Evolutionary conservation across 2,329 filamentous ascomycete species (phyloP).

Genomic region (Alternaria gansuensis): DNA sequence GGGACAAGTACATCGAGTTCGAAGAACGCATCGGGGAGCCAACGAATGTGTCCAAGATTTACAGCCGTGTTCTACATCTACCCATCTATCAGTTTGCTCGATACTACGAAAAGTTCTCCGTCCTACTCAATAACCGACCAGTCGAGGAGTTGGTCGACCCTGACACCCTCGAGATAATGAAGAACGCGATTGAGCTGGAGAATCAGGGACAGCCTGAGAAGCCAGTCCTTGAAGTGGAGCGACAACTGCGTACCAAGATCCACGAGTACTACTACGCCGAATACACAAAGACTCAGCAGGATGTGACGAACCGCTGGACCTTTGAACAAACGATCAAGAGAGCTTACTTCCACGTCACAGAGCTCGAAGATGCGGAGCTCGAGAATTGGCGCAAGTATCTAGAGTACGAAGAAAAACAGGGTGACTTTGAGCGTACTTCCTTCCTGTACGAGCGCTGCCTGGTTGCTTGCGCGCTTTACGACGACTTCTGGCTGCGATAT

Average conservation of each 20-base stretch:
- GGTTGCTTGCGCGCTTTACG: constrained; percentile 91
- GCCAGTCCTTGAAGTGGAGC: constrained; percentile 80
- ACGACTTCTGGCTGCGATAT: constrained; percentile 98
- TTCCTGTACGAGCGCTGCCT: constrained; percentile 95
- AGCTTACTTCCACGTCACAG: constrained; percentile 95
- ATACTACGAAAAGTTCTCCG: constrained; percentile 91
- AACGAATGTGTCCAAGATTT: constrained; percentile 79
- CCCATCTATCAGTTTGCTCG: constrained; percentile 95
- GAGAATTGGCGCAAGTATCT: constrained; percentile 95
- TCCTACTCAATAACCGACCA: constrained; percentile 74
- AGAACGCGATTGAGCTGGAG: constrained; percentile 75
- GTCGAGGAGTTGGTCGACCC: constrained; percentile 75
- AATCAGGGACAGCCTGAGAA: constrained; percentile 62
- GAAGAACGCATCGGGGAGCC: constrained; percentile 75
- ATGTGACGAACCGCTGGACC: constrained; percentile 92
- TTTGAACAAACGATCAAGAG: constrained; percentile 95
- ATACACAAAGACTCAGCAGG: constrained; percentile 82
- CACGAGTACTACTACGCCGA: constrained; percentile 82
- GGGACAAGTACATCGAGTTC: constrained; percentile 98
- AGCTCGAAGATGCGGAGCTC: constrained; percentile 85
- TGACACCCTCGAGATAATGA: constrained; percentile 73
- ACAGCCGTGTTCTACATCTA: constrained; percentile 83
- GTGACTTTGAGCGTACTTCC: constrained; percentile 75
- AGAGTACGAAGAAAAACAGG: constrained; percentile 91
- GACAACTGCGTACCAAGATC: constrained; percentile 80